Conservation (phyloP, 2,329 filamentous ascomycete species). For the Fusarium aywerte region DNA sequence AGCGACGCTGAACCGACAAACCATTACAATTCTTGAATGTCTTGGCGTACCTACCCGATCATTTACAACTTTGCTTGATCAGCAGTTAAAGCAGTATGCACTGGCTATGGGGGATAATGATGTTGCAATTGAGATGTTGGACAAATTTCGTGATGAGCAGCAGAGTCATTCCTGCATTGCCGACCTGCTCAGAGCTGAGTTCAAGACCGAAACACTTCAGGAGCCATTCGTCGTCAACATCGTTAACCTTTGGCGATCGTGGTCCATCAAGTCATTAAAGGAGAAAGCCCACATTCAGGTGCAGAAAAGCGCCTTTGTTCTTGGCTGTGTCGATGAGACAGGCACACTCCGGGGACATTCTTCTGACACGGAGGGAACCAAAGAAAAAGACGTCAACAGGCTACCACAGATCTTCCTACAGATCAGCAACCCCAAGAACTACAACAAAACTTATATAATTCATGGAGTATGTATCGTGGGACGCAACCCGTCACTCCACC, state of each 20-base stretch:
- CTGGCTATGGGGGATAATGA: slow-evolving; percentile 73
- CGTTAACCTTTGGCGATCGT: slow-evolving; percentile 85
- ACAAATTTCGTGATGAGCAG: slow-evolving; percentile 84
- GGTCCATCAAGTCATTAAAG: slow-evolving; percentile 89
- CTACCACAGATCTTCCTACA: slow-evolving; percentile 93
- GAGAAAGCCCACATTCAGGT: slow-evolving; percentile 90
- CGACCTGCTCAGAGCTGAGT: slow-evolving; percentile 80
- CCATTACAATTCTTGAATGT: slow-evolving; percentile 84
- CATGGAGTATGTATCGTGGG: slow-evolving; percentile 84
- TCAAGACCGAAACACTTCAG: slow-evolving; percentile 67
- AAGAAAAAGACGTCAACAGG: slow-evolving; percentile 58
- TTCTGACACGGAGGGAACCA: slow-evolving; percentile 55
- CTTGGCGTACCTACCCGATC: slow-evolving; percentile 75
- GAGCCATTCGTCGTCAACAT: slow-evolving; percentile 88
- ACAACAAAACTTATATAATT: slow-evolving; percentile 70
- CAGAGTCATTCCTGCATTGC: slow-evolving; percentile 80
- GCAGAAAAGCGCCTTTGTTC: slow-evolving; percentile 83
- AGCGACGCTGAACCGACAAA: slow-evolving; percentile 88
- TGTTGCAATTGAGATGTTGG: slow-evolving; percentile 74
- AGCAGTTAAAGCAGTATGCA: slow-evolving; percentile 75
- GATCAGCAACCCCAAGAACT: slow-evolving; percentile 68
- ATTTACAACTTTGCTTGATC: slow-evolving; percentile 74
- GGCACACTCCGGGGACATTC: slow-evolving; percentile 77
- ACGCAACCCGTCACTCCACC: slow-evolving; percentile 92
- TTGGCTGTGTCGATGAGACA: slow-evolving; percentile 91